Conservation (phyloP, 2,329 filamentous ascomycete species). For the Lasiodiplodia sp. region DNA sequence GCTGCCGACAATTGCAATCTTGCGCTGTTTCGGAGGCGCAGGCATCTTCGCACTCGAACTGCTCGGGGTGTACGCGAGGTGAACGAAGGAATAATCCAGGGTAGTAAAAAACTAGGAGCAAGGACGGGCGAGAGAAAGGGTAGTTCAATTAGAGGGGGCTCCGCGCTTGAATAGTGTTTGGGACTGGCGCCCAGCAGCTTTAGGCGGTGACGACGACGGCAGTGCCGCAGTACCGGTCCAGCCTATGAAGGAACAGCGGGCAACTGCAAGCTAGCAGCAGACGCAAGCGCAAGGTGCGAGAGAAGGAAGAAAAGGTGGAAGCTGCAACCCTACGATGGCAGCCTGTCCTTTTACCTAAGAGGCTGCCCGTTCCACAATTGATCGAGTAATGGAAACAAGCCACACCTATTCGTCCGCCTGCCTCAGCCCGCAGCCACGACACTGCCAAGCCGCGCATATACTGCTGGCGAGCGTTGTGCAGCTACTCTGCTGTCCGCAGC, state of each 20-base stretch:
- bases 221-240: conserved; percentile 11
- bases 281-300: background rate
- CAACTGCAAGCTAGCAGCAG: background rate
- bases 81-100: background rate
- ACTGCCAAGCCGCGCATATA: background rate
- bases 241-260: conserved; percentile 23
- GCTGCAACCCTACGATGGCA: conserved; percentile 26
- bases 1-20: conserved; percentile 95
- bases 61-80: background rate
- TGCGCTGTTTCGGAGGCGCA: conserved; percentile 82
- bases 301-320: conserved; percentile 6
- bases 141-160: conserved; percentile 19
- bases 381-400: conserved; percentile 32
- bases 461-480: background rate
- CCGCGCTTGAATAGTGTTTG: conserved; percentile 19
- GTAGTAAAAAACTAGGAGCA: background rate
- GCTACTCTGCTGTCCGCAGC: background rate
- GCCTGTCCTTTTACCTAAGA: conserved; percentile 27
- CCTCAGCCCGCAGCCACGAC: conserved; percentile 4
- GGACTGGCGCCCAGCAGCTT: conserved; percentile 22
- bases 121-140: background rate
- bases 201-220: conserved; percentile 22
- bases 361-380: conserved; percentile 29
- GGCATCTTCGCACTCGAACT: conserved; percentile 60
- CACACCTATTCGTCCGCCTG: conserved; percentile 21